These are phyloP conservation scores for Tricholomella constricta DNA, from an alignment of 768 basidiomycete species.

Conservation along the genomic window DNA sequence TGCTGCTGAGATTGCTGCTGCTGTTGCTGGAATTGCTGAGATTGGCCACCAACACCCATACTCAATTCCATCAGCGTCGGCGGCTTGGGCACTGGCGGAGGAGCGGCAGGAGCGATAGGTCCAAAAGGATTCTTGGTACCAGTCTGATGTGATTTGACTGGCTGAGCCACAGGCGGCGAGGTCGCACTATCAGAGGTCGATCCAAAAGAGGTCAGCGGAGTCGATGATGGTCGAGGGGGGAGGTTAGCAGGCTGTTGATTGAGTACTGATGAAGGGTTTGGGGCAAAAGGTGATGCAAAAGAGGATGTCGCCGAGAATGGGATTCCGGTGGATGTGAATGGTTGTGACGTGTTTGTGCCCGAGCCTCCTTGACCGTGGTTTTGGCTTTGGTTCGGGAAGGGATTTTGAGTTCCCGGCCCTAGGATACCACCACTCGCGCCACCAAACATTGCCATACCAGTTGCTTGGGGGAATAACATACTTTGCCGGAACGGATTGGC, in stretches of 20 bases:
- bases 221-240: constrained; percentile 69
- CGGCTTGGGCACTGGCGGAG: constrained; percentile 69
- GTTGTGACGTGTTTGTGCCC: background rate
- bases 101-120: constrained; percentile 54
- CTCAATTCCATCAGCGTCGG: constrained; percentile 84
- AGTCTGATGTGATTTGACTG: constrained; percentile 85
- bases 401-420: constrained; percentile 16
- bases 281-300: constrained; percentile 25
- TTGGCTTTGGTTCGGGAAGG: constrained; percentile 22
- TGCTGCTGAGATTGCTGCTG: constrained; percentile 24
- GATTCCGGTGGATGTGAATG: constrained; percentile 21
- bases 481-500: constrained; percentile 86
- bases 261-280: constrained; percentile 17
- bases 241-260: constrained; percentile 24
- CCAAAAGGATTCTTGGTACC: constrained; percentile 97
- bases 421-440: constrained; percentile 23
- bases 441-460: constrained; percentile 54
- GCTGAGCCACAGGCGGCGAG: constrained; percentile 53
- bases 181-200: constrained; percentile 27
- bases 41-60: constrained; percentile 39
- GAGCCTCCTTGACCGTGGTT: constrained; percentile 15
- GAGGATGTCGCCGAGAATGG: constrained; percentile 20
- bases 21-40: constrained; percentile 28
- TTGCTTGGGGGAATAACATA: constrained; percentile 65
- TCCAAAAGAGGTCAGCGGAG: constrained; percentile 56